Conservation (phyloP, 768 basidiomycete species). For the Termitomyces sp. region DNA sequence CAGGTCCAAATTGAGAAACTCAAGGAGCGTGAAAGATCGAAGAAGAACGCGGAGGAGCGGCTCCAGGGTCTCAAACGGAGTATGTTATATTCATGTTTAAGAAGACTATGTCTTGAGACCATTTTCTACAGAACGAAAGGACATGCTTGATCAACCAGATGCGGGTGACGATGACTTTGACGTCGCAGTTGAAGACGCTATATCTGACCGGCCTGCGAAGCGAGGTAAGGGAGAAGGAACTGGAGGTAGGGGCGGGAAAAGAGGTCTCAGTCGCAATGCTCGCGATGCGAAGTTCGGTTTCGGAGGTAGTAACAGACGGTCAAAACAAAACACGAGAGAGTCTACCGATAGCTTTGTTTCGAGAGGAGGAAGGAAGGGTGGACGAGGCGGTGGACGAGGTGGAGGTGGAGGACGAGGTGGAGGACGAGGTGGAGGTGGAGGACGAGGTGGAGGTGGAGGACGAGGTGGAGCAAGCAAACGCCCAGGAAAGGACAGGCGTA, state of each 20-base stretch:
- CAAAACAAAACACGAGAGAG: slow-evolving; percentile 78
- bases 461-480: slow-evolving; percentile 35
- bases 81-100: slow-evolving; percentile 29
- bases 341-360: slow-evolving; percentile 72
- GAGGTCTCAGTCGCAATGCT: slow-evolving; percentile 43
- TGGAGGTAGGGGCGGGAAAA: slow-evolving; percentile 22
- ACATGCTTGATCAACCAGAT: slow-evolving; percentile 62
- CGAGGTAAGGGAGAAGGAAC: slow-evolving; percentile 44
- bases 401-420: slow-evolving; percentile 20
- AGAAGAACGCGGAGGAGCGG: slow-evolving; percentile 89
- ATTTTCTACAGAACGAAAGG: slow-evolving; percentile 66
- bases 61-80: slow-evolving; percentile 88
- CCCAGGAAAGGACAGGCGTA: slow-evolving; percentile 55
- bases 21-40: slow-evolving; percentile 81
- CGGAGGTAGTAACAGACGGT: slow-evolving; percentile 59
- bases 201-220: slow-evolving; percentile 61
- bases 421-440: slow-evolving; percentile 21
- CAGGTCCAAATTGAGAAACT: slow-evolving; percentile 94
- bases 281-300: slow-evolving; percentile 83
- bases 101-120: background rate
- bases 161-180: slow-evolving; percentile 73
- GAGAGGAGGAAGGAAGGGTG: slow-evolving; percentile 19
- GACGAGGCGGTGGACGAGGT: slow-evolving; percentile 20
- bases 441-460: slow-evolving; percentile 21
- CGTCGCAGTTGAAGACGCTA: slow-evolving; percentile 86